Evolutionary conservation across 1,139 yeast genomes (phyloP).

Genomic region (Kodamaea ohmeri): DNA sequence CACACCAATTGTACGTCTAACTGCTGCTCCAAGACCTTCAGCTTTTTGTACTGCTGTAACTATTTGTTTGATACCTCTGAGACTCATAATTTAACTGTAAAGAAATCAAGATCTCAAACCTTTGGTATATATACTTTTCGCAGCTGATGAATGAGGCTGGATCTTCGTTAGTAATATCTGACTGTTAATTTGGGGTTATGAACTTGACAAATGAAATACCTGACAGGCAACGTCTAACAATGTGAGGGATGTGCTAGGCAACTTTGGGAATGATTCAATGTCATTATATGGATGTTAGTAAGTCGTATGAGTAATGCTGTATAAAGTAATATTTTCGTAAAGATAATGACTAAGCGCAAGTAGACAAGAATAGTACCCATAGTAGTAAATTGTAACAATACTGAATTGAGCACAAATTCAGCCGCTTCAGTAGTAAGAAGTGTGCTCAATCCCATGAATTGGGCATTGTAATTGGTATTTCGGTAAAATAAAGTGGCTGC

Average conservation of each 20-base stretch:
- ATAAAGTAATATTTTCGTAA: background rate
- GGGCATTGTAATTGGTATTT: background rate
- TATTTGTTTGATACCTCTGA: conserved; percentile 26
- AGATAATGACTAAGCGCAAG: background rate
- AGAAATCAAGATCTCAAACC: background rate
- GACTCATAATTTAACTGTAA: conserved; percentile 13
- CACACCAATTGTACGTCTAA: conserved; percentile 78
- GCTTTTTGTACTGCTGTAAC: conserved; percentile 70
- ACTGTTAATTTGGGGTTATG: background rate
- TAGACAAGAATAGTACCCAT: background rate
- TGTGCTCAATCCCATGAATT: background rate
- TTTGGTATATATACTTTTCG: background rate
- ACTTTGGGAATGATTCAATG: background rate
- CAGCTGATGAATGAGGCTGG: background rate
- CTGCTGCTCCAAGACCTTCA: conserved; percentile 87
- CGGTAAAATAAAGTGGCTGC: background rate
- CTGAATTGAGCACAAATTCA: background rate
- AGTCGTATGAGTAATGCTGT: background rate
- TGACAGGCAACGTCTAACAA: too few relatives aligned
- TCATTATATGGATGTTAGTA: too few relatives aligned
- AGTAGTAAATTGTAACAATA: background rate
- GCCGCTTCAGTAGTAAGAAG: background rate
- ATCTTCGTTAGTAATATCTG: background rate
- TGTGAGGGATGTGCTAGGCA: too few relatives aligned
- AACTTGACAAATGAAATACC: too few relatives aligned